A percentile compares a stretch with the other conserved stretches of the same genome.
Conservation (phyloP, 495 filamentous ascomycete genomes). For the Lasiosphaeria ovina region DNA sequence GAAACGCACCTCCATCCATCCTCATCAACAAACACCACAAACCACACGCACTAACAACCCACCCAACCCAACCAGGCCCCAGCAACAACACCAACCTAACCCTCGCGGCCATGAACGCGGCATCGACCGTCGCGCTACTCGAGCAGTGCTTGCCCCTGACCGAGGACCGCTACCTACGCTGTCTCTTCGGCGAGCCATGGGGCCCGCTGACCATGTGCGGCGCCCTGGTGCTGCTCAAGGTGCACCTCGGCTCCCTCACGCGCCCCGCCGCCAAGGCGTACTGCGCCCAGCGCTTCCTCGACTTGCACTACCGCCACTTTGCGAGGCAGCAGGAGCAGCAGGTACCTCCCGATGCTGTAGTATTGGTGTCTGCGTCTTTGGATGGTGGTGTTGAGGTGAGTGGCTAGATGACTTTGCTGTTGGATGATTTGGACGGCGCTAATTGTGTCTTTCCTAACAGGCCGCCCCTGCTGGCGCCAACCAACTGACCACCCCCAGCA, state of each 20-base stretch:
- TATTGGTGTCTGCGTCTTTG: neutral
- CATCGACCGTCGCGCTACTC: conserved; percentile 32
- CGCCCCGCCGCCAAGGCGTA: conserved; percentile 29
- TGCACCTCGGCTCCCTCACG: conserved; percentile 34
- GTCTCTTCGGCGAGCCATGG: conserved; percentile 35
- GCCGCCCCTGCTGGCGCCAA: too few relatives aligned
- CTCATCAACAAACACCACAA: too few relatives aligned
- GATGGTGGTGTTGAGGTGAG: too few relatives aligned
- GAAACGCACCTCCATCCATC: too few relatives aligned
- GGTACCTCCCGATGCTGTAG: neutral
- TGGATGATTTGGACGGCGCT: too few relatives aligned
- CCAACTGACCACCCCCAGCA: too few relatives aligned
- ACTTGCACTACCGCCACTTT: conserved; percentile 31
- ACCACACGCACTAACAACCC: too few relatives aligned
- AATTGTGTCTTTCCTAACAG: too few relatives aligned
- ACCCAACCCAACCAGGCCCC: too few relatives aligned
- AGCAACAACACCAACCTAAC: conserved; percentile 21
- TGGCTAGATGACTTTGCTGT: too few relatives aligned
- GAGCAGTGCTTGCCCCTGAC: conserved; percentile 34
- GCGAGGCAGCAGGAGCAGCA: conserved; percentile 1
- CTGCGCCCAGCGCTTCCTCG: conserved; percentile 32
- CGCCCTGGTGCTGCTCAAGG: conserved; percentile 32
- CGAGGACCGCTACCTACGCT: conserved; percentile 33
- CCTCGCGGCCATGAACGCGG: conserved; percentile 29
- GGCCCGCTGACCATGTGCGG: conserved; percentile 37